Base-by-base conservation (phyloP, 2,329 filamentous ascomycete genomes). In the Beauveria bassiana region DNA sequence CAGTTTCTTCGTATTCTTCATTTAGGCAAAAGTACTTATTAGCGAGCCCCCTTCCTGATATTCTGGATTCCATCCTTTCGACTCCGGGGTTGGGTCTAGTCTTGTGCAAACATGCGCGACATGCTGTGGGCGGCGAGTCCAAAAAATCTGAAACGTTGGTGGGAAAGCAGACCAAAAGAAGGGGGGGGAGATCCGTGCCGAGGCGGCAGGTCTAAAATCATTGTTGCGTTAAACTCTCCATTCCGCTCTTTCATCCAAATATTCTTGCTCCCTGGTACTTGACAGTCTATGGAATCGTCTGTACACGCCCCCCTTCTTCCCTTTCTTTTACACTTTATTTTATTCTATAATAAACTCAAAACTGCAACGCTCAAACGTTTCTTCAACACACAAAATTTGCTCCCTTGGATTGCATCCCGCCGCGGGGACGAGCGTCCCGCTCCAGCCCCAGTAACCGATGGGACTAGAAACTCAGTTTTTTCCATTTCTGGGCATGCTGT, bases 61-160 rank as follows among this genome's bases (percentile, higher is more conserved):
- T 38, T 38, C 14, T 16, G 5, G 5, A 38, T 38, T 38, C 34
- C 34, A 38, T 38, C 34, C 34, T 16, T 38, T 38, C 34, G 14
- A 38, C 43, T 20, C 42, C 22, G 10, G n/a, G 26, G 6, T 46
- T 26, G 53, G 42, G 26, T 46, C 8, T 38, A 16, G 34, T 38
- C 12, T 38, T 47, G 38, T 34, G 26, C 28, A 57, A 57, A 47
- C 28, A 57, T 47, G 54, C 42, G 7, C 54, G 47, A 47, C 54
- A 20, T 16, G n/a, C 28, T 16, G 31, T 38, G 22, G 38, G 34
- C 51, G 3, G n/a, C 54, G 43, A 57, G 54, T 43, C 54, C 26
- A 57, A 42, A 51, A 59, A 59, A 59, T 59, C 57, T 59, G 57
- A 59, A 59, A 59, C 57, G 38, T 18, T 49, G 46, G 57, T 50